phyloP scores from a whole-genome alignment of 2,329 filamentous ascomycete species.

The Colletotrichum karsti region DNA sequence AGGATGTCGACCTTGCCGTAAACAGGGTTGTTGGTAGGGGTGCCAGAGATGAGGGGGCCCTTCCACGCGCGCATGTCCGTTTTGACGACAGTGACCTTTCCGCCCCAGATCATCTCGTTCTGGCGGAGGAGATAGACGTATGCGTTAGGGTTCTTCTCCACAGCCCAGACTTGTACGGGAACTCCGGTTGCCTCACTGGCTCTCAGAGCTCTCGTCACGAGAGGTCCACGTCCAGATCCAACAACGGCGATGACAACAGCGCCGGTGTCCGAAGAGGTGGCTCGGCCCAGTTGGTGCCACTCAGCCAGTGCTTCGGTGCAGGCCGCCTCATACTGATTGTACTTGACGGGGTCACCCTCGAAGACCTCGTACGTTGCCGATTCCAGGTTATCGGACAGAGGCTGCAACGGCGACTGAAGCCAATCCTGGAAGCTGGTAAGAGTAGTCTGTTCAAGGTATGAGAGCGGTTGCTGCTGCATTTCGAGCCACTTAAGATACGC shows the following conservation, averaged over 20 bases:
- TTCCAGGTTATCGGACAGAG: constrained; percentile 94
- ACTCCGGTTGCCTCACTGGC: constrained; percentile 82
- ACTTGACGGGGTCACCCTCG: constrained; percentile 97
- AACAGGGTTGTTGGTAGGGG: constrained; percentile 51
- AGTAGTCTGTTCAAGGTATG: constrained; percentile 58
- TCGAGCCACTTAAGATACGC: constrained; percentile 88
- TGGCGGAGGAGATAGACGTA: constrained; percentile 91
- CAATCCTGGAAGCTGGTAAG: constrained; percentile 83
- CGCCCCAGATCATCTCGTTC: constrained; percentile 83
- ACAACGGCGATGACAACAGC: constrained; percentile 89
- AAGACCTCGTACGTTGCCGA: constrained; percentile 99
- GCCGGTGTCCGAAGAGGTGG: constrained; percentile 75
- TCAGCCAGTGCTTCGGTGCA: constrained; percentile 83
- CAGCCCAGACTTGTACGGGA: constrained; percentile 85
- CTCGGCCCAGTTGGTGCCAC: constrained; percentile 77
- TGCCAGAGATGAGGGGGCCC: constrained; percentile 69
- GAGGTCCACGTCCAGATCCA: constrained; percentile 89
- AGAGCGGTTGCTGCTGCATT: constrained; percentile 75
- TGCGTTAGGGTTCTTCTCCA: constrained; percentile 98
- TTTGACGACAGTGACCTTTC: constrained; percentile 86
- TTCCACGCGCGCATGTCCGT: constrained; percentile 98
- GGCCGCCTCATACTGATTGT: constrained; percentile 92
- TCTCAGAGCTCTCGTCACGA: constrained; percentile 86
- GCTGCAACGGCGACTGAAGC: constrained; percentile 93
- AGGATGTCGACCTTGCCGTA: constrained; percentile 86